Conservation (phyloP, 2,329 filamentous ascomycete genomes). For the Sclerotinia minor region DNA sequence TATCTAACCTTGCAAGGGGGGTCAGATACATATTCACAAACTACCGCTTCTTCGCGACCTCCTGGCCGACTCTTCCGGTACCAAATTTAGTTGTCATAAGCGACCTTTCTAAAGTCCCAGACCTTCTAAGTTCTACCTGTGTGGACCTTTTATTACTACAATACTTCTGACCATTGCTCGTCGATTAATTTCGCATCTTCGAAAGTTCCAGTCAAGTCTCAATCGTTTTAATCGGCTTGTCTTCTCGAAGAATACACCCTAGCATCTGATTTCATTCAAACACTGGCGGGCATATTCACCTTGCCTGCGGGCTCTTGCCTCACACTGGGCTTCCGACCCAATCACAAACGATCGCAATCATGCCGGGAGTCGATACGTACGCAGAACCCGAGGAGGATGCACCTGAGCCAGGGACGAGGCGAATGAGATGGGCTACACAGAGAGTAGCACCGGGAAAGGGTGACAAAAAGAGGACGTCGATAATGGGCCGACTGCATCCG, state of each 20-base stretch:
- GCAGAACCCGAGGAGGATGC: conserved; percentile 35
- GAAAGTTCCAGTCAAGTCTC: conserved; percentile 4
- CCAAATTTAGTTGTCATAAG: conserved; percentile 26
- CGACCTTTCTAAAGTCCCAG: conserved; percentile 22
- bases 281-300: conserved; percentile 22
- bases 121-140: conserved; percentile 17
- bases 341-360: conserved; percentile 22
- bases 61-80: conserved; percentile 25
- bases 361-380: conserved; percentile 46
- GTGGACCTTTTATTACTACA: conserved; percentile 18
- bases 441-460: conserved; percentile 76
- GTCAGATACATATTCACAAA: conserved; percentile 9
- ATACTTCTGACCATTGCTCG: conserved; percentile 17
- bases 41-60: conserved; percentile 20
- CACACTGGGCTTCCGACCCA: conserved; percentile 24
- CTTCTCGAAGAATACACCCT: background rate
- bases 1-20: conserved; percentile 16
- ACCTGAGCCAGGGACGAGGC: conserved; percentile 61
- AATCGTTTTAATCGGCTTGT: conserved; percentile 4
- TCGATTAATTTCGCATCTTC: conserved; percentile 1
- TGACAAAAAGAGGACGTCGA: conserved; percentile 75
- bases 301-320: conserved; percentile 27
- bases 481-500: conserved; percentile 74
- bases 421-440: conserved; percentile 95
- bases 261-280: conserved; percentile 10